Evolutionary conservation across 2,329 filamentous ascomycete species (phyloP), one percentile per base, ranked within the genome.

Genomic region (Aureobasidium zeae): DNA sequence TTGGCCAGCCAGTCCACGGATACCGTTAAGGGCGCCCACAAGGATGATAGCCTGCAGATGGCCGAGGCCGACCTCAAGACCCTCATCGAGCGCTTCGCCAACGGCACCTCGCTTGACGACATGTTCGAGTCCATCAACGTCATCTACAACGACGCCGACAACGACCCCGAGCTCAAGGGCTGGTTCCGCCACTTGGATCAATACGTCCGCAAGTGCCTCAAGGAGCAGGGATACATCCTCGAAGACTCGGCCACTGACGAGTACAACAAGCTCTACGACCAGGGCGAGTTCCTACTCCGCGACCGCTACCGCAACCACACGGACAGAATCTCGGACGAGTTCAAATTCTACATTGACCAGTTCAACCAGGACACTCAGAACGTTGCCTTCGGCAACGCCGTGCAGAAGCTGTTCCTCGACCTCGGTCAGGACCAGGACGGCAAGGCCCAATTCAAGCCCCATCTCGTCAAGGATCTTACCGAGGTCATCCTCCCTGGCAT

Each of bases 361-460:
- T 96, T 96, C 56, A 86, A 95, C 51, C 70, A 84, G 55, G 91
- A 98, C 51, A 71, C 80, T 1, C 80, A 86, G 63, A 98, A 96
- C 73, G 82, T 80, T 65, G 74, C 76, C 0, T 94, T 98, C 53
- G 80, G 71, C 31, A 60, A 77, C 10, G 76, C 88, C 0, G 54
- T 94, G 50, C 76, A 87, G 63, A 93, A 86, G 68, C 70, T 98
- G 2, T 94, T 96, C 72, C 76, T 72, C 24, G 86, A 94, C 48
- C 77, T 98, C n/a, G 91, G 89, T 49, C 83, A 85, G 38, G 87
- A 94, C 51, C 72, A 82, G 55, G 77, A 81, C 47, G 91, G 89
- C 56, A 89, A 93, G 69, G 70, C 84, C 1, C 73, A 72, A 3
- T 96, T 96, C 74, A 98, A 98, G 77, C 84, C 83, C 51, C 86